A percentile compares a stretch with the other conserved stretches of the same genome.
Evolutionary conservation across 345 rosid species (phyloP).

Genomic region (Carallia pectinifolia): DNA sequence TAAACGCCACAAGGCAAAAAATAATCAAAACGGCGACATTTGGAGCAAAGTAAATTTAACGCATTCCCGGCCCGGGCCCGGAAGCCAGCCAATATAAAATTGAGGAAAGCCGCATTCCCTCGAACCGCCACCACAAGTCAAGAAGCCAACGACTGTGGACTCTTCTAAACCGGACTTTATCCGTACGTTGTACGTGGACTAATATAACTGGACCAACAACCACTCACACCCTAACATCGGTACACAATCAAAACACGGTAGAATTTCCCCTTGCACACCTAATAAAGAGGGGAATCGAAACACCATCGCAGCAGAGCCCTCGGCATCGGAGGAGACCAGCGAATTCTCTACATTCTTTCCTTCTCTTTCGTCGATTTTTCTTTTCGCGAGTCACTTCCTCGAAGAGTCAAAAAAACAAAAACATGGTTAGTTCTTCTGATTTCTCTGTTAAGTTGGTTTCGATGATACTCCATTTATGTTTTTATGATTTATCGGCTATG

Average conservation of each 20-base stretch:
- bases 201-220: background rate
- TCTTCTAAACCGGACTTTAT: background rate
- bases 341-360: background rate
- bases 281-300: slow-evolving; percentile 2
- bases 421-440: slow-evolving; percentile 9
- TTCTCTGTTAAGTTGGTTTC: background rate
- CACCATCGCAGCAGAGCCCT: slow-evolving; percentile 2
- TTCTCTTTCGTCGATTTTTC: background rate
- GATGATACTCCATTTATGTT: background rate
- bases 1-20: too few species aligned
- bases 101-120: background rate
- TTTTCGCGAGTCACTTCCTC: background rate
- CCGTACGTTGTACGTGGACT: slow-evolving; percentile 6
- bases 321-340: slow-evolving; percentile 4
- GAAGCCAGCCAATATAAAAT: background rate
- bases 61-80: too few species aligned
- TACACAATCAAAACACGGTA: background rate
- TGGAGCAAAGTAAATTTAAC: too few species aligned
- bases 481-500: background rate
- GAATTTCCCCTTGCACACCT: background rate
- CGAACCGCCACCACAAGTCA: background rate
- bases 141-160: background rate
- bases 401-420: too few species aligned
- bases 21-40: too few species aligned
- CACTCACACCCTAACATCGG: background rate